A percentile compares a stretch with the other conserved stretches of the same genome.
Conservation (phyloP, 805 yeast genomes). For the Cyberlindnera suaveolens region DNA sequence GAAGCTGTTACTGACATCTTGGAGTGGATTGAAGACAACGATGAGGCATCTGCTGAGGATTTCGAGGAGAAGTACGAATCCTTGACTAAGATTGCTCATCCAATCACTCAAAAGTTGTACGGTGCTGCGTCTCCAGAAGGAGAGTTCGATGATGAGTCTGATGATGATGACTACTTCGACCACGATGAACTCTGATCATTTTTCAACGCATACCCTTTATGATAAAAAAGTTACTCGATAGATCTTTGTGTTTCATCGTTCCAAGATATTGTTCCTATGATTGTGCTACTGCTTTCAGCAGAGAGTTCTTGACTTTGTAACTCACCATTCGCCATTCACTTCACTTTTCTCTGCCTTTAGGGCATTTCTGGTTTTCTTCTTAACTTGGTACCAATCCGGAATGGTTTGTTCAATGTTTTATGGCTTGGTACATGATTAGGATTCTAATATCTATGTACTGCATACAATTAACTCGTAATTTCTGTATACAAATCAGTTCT, state of each 20-base stretch:
- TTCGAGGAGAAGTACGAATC: constrained; percentile 86
- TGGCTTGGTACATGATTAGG: too few relatives aligned
- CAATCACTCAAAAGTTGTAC: constrained; percentile 86
- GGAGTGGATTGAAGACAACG: constrained; percentile 84
- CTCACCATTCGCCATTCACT: too few relatives aligned
- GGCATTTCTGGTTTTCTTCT: too few relatives aligned
- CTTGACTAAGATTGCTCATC: constrained; percentile 77
- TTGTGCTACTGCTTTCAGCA: too few relatives aligned
- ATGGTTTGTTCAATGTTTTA: too few relatives aligned
- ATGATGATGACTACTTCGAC: constrained; percentile 46
- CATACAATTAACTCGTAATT: too few relatives aligned
- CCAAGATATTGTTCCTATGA: too few relatives aligned
- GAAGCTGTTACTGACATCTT: constrained; percentile 85
- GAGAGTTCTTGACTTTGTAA: too few relatives aligned
- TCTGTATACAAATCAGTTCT: too few relatives aligned
- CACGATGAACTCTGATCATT: constrained; percentile 57
- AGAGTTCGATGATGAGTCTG: constrained; percentile 35
- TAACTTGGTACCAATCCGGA: too few relatives aligned
- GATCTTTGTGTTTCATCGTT: neutral
- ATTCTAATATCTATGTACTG: too few relatives aligned
- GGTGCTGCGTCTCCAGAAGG: constrained; percentile 43
- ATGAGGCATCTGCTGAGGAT: constrained; percentile 81
- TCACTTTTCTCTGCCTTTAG: too few relatives aligned
- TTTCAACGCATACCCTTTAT: neutral
- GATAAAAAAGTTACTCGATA: neutral